phyloP scores from a whole-genome alignment of 2,329 filamentous ascomycete species.

The Emericellopsis atlantica region DNA sequence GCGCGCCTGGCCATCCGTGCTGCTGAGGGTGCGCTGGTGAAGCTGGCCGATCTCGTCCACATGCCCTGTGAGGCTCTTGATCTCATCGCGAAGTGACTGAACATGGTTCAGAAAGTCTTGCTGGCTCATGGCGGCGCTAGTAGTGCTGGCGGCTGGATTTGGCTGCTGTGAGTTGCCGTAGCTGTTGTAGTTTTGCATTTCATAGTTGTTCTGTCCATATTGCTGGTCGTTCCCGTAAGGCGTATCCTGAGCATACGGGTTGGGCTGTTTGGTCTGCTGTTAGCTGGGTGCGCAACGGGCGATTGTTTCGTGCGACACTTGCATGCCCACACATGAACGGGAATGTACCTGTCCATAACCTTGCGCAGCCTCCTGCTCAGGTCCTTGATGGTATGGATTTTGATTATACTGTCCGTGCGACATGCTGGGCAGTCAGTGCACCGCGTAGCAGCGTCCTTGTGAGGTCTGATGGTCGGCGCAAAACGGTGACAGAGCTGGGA shows the following conservation, averaged over 20 bases:
- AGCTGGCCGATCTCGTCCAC: constrained; percentile 55
- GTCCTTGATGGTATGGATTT: constrained; percentile 50
- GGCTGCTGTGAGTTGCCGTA: constrained; percentile 8
- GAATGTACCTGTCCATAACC: constrained; percentile 30
- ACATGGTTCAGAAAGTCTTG: constrained; percentile 59
- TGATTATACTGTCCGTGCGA: constrained; percentile 50
- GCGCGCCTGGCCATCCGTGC: constrained; percentile 43
- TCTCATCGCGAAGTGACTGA: constrained; percentile 52
- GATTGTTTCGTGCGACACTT: not conserved
- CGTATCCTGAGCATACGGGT: constrained; percentile 4
- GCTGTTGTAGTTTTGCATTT: constrained; percentile 37
- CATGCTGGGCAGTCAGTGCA: constrained; percentile 26
- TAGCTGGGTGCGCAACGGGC: not conserved
- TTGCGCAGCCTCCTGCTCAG: constrained; percentile 32
- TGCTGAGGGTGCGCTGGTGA: constrained; percentile 60
- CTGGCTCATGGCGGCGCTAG: constrained; percentile 24
- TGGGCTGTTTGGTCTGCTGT: constrained; percentile 6
- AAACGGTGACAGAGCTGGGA: too few species aligned
- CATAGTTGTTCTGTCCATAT: constrained; percentile 30
- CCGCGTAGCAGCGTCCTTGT: not conserved
- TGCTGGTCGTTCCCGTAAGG: constrained; percentile 14
- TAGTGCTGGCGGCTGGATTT: constrained; percentile 5
- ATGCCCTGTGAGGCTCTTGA: constrained; percentile 52
- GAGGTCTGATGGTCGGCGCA: too few species aligned
- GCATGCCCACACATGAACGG: not conserved